Evolutionary conservation across 2,329 filamentous ascomycete species (phyloP).

Genomic region (Tothia fuscella): DNA sequence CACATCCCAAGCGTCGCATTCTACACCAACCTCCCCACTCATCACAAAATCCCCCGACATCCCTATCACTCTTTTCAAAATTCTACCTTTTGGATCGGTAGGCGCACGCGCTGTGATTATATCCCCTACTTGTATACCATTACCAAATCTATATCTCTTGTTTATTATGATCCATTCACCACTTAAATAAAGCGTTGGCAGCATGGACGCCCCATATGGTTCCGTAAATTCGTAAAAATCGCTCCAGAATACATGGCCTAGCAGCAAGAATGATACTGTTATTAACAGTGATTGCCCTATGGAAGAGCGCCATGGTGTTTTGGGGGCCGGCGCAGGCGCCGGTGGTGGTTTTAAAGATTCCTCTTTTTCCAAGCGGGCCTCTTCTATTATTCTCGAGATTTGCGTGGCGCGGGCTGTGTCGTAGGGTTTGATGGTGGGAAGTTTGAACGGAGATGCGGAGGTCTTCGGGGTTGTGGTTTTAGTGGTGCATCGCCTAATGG

Average conservation of each 20-base stretch:
- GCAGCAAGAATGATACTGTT: background rate
- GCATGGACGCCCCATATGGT: constrained; percentile 1
- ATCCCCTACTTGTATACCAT: constrained; percentile 64
- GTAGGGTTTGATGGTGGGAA: no score
- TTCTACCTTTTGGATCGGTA: background rate
- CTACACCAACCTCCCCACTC: constrained; percentile 44
- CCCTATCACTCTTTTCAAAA: constrained; percentile 54
- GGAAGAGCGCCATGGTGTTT: no score
- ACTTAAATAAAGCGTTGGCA: constrained; percentile 2
- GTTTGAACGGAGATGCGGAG: no score
- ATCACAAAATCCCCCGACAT: constrained; percentile 57
- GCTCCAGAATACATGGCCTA: constrained; percentile 1
- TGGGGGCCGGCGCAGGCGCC: no score
- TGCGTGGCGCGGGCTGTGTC: no score
- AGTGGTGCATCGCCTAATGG: no score
- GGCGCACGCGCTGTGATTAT: constrained; percentile 48
- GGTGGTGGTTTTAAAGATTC: no score
- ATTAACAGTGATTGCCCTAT: background rate
- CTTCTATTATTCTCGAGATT: no score
- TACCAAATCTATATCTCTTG: constrained; percentile 56
- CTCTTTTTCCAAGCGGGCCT: no score
- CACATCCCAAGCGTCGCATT: constrained; percentile 9
- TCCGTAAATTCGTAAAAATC: background rate
- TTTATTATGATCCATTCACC: constrained; percentile 61
- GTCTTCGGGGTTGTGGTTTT: no score